These are phyloP conservation scores for Fusarium sulawesiense DNA, from an alignment of 2,329 filamentous ascomycete species.

Conservation along the genomic window DNA sequence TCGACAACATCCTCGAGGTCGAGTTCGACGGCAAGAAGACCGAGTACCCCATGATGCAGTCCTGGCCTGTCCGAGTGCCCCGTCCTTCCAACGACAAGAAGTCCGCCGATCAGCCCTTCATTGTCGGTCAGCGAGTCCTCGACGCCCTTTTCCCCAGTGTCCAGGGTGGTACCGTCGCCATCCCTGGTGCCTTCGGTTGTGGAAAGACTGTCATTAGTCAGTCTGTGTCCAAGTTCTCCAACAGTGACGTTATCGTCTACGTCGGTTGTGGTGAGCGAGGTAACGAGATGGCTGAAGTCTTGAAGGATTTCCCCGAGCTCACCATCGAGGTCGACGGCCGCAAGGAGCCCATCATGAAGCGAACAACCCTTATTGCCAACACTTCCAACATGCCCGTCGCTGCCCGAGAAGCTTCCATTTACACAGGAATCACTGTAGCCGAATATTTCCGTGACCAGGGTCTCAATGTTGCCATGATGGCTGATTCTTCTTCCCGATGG, in stretches of 20 bases:
- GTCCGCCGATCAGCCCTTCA: slow-evolving; percentile 87
- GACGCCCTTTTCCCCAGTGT: slow-evolving; percentile 97
- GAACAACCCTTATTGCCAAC: slow-evolving; percentile 97
- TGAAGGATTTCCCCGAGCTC: slow-evolving; percentile 99
- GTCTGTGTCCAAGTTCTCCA: slow-evolving; percentile 99
- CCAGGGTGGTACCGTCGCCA: slow-evolving; percentile 96
- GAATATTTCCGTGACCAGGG: slow-evolving; percentile 99
- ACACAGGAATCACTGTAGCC: slow-evolving; percentile 92
- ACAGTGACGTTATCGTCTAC: slow-evolving; percentile 98
- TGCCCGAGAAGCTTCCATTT: slow-evolving; percentile 97
- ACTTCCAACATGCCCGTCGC: slow-evolving; percentile 99
- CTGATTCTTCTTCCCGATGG: slow-evolving; percentile 97
- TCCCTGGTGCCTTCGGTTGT: slow-evolving; percentile 97
- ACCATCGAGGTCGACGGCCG: slow-evolving; percentile 94
- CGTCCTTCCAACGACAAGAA: slow-evolving; percentile 93
- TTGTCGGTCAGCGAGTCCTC: slow-evolving; percentile 96
- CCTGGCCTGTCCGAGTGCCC: slow-evolving; percentile 96
- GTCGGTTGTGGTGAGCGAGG: slow-evolving; percentile 92
- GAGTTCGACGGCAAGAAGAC: slow-evolving; percentile 98
- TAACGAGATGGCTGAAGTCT: slow-evolving; percentile 99
- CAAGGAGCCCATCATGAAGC: slow-evolving; percentile 99
- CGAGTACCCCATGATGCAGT: slow-evolving; percentile 97
- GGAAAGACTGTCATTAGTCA: slow-evolving; percentile 99
- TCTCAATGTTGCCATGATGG: slow-evolving; percentile 99
- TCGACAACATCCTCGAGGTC: slow-evolving; percentile 91